These are phyloP conservation scores for Moniliophthora roreri DNA, from an alignment of 1,284 basidiomycete species.

Conservation along the genomic window DNA sequence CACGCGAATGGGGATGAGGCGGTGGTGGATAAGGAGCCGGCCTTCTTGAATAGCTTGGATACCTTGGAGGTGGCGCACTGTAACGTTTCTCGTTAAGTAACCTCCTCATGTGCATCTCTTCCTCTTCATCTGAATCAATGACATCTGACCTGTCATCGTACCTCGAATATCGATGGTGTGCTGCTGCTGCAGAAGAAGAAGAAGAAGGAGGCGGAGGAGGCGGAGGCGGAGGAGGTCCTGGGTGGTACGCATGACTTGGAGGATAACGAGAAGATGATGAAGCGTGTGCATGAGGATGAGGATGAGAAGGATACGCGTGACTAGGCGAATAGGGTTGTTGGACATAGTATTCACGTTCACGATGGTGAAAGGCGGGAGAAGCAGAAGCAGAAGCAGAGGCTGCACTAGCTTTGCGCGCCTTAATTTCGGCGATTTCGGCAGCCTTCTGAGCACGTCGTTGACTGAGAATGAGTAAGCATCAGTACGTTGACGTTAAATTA, in stretches of 20 bases:
- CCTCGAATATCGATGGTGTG: too few species aligned
- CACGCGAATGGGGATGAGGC: too few species aligned
- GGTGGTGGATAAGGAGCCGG: too few species aligned
- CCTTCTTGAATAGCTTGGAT: too few species aligned
- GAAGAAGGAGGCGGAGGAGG: too few species aligned
- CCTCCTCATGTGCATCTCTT: background rate
- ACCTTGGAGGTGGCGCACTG: too few species aligned
- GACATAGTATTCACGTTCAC: background rate
- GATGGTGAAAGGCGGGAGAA: background rate
- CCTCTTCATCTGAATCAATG: background rate
- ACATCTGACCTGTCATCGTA: too few species aligned
- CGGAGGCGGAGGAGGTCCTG: too few species aligned
- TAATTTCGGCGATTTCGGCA: slow-evolving; percentile 35
- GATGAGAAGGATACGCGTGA: background rate
- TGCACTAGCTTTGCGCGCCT: slow-evolving; percentile 17
- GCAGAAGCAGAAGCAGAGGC: background rate
- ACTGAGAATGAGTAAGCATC: slow-evolving; percentile 32
- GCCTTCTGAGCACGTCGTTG: slow-evolving; percentile 51
- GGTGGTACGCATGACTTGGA: too few species aligned
- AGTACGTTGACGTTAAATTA: background rate
- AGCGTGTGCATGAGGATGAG: background rate
- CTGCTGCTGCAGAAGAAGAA: too few species aligned
- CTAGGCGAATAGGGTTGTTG: background rate
- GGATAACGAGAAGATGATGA: slow-evolving; percentile 1
- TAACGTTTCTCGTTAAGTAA: background rate